Evolutionary conservation across 1,139 yeast species (phyloP), one percentile per base, ranked within the genome.

Genomic region (Suhomyces anneliseae): DNA sequence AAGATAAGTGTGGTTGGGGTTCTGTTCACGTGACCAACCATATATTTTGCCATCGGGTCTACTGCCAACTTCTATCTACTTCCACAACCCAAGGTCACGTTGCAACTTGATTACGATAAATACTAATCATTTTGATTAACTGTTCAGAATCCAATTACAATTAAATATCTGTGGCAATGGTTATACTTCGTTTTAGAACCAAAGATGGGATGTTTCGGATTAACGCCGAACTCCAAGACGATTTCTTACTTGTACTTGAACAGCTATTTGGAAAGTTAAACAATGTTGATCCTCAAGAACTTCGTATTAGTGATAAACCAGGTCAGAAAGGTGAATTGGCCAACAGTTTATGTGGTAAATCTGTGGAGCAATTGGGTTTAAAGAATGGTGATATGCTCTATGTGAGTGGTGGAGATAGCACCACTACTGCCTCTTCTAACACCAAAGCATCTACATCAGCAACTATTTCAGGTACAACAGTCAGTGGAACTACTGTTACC

Each of bases 351-450:
- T 66, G 71, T 47, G 78, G 78, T 10, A 67, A 68, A 40, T 66
- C 84, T 1, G 67, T 87, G 2, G 61, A 58, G 1, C 78, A 77
- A 11, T 63, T 88, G 52, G 87, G 87, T 0, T 69, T 81, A 43
- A 72, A 71, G 54, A 93, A 93, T 66, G 99, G 99, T n/a, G 96
- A 89, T 55, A 75, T 92, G 80, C 61, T 92, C 11, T 86, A 76
- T 61, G 69, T 88, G 10, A 72, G 71, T 6, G 54, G 55, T 9
- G 48, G 56, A 12, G 34, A 53, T 9, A 48, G 51, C 4, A 29
- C 42, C 19, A 39, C 42, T 15, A 14, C 43, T 9, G 34, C 27
- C 6, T 12, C 38, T 8, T 2, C 41, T n/a, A 12, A 14, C 24
- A 19, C 12, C 2, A n/a, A 37, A 8, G 33, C 47, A 6, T 36